These are phyloP conservation scores for Ceratobasidium sp. DNA, from an alignment of 1,284 basidiomycete genomes.

Conservation along the genomic window DNA sequence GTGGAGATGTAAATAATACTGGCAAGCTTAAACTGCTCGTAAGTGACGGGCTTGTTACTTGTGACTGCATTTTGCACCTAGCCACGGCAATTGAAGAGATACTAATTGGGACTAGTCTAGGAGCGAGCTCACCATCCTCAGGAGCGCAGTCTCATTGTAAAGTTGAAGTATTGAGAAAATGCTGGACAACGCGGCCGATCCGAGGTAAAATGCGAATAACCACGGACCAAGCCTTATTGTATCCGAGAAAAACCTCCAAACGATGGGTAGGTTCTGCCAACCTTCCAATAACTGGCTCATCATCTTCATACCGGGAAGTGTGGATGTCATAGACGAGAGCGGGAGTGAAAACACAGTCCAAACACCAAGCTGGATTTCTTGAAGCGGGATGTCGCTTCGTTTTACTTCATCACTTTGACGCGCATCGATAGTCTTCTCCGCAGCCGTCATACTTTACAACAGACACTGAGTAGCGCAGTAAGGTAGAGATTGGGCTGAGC, in stretches of 20 bases:
- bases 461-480: no score
- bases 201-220: background rate
- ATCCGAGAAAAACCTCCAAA: background rate
- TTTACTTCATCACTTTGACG: background rate
- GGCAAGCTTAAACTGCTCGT: background rate
- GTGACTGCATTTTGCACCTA: background rate
- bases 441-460: background rate
- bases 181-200: background rate
- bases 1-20: background rate
- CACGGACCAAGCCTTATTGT: background rate
- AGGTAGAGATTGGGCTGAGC: background rate
- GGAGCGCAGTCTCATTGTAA: background rate
- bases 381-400: background rate
- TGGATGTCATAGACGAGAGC: background rate
- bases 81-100: background rate
- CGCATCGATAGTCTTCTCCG: background rate
- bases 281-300: background rate
- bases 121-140: background rate
- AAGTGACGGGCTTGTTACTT: background rate
- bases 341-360: slow-evolving; percentile 1
- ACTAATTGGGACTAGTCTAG: background rate
- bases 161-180: slow-evolving; percentile 4
- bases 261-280: background rate
- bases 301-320: background rate
- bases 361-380: background rate